Percentiles rank a stretch among this genome's conserved stretches.
These are phyloP conservation scores for Meyerozyma carpophila DNA, from an alignment of 1,139 yeast species.

Conservation along the genomic window DNA sequence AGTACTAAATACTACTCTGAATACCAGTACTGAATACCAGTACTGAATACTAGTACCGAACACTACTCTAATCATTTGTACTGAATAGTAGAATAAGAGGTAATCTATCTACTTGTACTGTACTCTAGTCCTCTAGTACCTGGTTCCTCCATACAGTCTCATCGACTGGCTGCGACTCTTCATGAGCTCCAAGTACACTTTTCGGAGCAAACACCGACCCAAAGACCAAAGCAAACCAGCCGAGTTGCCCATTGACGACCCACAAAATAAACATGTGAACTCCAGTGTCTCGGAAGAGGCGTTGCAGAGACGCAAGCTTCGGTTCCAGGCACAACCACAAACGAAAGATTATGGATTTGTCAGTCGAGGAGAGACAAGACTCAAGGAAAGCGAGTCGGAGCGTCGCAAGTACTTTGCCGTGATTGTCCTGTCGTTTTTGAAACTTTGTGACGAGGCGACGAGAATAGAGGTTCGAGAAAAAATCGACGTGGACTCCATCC, in stretches of 20 bases:
- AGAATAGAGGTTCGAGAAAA: slow-evolving; percentile 5
- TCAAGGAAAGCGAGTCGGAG: slow-evolving; percentile 39
- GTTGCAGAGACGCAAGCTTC: neutral
- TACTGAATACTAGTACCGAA: too few species aligned
- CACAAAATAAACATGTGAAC: neutral
- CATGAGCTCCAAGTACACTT: neutral
- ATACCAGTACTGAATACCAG: too few species aligned
- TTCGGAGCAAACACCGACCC: neutral
- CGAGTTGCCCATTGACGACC: too few species aligned
- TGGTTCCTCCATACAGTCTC: too few species aligned
- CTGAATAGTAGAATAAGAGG: too few species aligned
- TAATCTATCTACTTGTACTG: too few species aligned
- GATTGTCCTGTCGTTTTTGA: slow-evolving; percentile 26
- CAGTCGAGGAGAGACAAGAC: slow-evolving; percentile 55
- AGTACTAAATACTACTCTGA: too few species aligned
- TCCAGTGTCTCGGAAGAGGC: neutral
- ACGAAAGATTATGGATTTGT: slow-evolving; percentile 40
- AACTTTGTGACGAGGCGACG: slow-evolving; percentile 21
- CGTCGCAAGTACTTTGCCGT: slow-evolving; percentile 32
- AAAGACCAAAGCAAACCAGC: neutral
- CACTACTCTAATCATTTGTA: too few species aligned
- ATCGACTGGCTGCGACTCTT: slow-evolving; percentile 1
- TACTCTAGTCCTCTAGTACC: too few species aligned
- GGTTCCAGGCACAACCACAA: slow-evolving; percentile 1
- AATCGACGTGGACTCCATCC: slow-evolving; percentile 2